phyloP scores from a whole-genome alignment of 148 eudicot genomes.

The Simmondsia chinensis region DNA sequence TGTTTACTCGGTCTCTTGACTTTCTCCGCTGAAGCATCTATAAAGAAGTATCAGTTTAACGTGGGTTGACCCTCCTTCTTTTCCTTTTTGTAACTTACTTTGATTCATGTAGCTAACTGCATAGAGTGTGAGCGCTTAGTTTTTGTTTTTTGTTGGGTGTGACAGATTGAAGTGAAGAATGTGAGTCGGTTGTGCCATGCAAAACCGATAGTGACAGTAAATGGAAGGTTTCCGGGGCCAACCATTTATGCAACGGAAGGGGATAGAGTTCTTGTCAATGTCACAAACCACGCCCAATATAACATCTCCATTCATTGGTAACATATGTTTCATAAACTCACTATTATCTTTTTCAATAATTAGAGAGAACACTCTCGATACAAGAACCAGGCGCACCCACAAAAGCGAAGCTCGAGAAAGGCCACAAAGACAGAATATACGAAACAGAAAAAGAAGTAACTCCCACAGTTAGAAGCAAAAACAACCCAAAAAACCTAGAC shows the following conservation, averaged over 20 bases:
- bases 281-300: constrained; percentile 27
- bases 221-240: constrained; percentile 33
- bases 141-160: neutral
- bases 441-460: no score
- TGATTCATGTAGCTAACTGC: no score
- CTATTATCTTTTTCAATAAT: neutral
- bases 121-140: no score
- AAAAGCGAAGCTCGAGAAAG: no score
- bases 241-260: constrained; percentile 29
- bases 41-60: constrained; percentile 3
- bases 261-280: constrained; percentile 20
- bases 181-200: constrained; percentile 32
- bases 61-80: neutral
- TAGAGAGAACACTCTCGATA: neutral
- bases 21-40: neutral
- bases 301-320: constrained; percentile 38
- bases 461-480: no score
- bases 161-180: constrained; percentile 24
- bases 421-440: no score
- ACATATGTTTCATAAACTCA: neutral
- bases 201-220: constrained; percentile 23
- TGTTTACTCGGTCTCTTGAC: neutral
- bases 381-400: neutral
- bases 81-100: neutral
- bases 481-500: no score